Evolutionary conservation across 2,329 filamentous ascomycete genomes (phyloP).

Genomic region (Arachnopeziza araneosa): DNA sequence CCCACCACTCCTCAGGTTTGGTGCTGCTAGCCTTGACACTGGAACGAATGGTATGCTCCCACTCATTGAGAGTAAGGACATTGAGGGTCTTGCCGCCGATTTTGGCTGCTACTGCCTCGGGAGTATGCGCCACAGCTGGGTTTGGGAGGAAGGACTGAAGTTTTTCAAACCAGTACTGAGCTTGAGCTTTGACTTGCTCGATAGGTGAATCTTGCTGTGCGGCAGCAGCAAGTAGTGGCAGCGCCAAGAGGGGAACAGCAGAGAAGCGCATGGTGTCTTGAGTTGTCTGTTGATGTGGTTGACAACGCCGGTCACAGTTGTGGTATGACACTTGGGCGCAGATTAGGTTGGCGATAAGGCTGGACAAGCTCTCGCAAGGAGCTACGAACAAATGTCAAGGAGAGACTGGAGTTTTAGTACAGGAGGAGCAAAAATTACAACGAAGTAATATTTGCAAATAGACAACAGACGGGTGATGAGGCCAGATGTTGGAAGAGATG

Average conservation of each 20-base stretch:
- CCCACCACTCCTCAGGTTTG: constrained; percentile 68
- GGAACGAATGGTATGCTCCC: constrained; percentile 61
- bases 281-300: constrained; percentile 5
- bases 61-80: constrained; percentile 61
- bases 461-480: constrained; percentile 6
- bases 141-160: constrained; percentile 49
- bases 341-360: constrained; percentile 15
- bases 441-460: constrained; percentile 14
- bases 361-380: constrained; percentile 5
- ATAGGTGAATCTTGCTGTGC: constrained; percentile 45
- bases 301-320: constrained; percentile 3
- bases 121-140: constrained; percentile 35
- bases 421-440: constrained; percentile 13
- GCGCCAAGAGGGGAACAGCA: constrained; percentile 42
- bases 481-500: constrained; percentile 7
- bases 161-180: constrained; percentile 59
- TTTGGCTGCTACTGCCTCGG: constrained; percentile 44
- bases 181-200: constrained; percentile 36
- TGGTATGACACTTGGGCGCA: constrained; percentile 10
- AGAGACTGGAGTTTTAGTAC: constrained; percentile 4
- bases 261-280: constrained; percentile 51
- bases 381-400: constrained; percentile 15
- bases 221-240: constrained; percentile 50
- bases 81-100: constrained; percentile 44
- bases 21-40: constrained; percentile 54